Evolutionary conservation across 2,329 filamentous ascomycete species (phyloP).

Genomic region (Lojkania enalia): DNA sequence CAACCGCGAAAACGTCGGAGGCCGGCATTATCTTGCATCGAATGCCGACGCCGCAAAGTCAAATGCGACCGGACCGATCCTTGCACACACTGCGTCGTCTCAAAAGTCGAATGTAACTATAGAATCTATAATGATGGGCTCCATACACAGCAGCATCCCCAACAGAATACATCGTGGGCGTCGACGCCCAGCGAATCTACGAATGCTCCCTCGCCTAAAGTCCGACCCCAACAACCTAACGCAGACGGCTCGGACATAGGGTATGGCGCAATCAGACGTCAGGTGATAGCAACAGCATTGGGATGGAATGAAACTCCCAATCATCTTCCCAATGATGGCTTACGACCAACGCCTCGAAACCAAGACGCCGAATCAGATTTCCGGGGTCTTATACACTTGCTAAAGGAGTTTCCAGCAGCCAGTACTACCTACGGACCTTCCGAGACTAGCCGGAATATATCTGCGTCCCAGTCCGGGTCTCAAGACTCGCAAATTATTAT

Average conservation of each 20-base stretch:
- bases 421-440: slow-evolving; percentile 5
- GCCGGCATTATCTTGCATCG: slow-evolving; percentile 13
- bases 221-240: too few relatives aligned
- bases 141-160: too few relatives aligned
- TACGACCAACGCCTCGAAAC: background rate
- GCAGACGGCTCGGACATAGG: background rate
- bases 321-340: background rate
- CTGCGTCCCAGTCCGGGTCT: slow-evolving; percentile 23
- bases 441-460: slow-evolving; percentile 26
- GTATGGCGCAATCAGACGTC: background rate
- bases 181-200: too few relatives aligned
- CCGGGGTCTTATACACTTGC: background rate
- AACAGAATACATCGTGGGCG: too few relatives aligned
- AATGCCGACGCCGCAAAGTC: slow-evolving; percentile 14
- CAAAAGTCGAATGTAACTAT: slow-evolving; percentile 6
- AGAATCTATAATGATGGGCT: background rate
- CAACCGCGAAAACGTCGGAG: slow-evolving; percentile 5
- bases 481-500: slow-evolving; percentile 32
- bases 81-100: slow-evolving; percentile 12
- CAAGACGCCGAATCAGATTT: too few relatives aligned
- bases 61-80: slow-evolving; percentile 14
- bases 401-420: background rate
- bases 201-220: too few relatives aligned
- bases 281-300: background rate
- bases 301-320: background rate